These are phyloP conservation scores for Colletotrichum sp. DNA, from an alignment of 2,329 filamentous ascomycete genomes.

Conservation along the genomic window DNA sequence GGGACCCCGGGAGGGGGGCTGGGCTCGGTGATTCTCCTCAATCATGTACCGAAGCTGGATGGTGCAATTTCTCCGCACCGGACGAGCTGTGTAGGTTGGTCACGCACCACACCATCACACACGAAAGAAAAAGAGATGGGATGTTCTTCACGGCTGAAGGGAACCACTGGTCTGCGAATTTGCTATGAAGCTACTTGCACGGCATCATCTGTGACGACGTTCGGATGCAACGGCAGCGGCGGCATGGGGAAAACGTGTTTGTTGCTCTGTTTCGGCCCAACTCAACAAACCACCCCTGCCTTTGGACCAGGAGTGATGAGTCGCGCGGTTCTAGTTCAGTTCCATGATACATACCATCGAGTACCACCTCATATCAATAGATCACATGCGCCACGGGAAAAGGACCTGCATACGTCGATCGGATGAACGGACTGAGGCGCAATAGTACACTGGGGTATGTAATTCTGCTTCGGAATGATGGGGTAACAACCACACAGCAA, in stretches of 20 bases:
- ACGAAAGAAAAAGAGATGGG: not conserved
- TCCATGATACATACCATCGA: not conserved
- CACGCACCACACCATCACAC: not conserved
- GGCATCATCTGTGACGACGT: not conserved
- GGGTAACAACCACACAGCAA: not conserved
- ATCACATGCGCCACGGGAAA: not conserved
- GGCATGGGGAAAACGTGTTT: not conserved
- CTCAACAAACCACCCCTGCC: not conserved
- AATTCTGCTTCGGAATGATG: not conserved
- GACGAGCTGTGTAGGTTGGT: not conserved
- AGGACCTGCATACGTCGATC: not conserved
- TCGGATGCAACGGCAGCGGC: not conserved
- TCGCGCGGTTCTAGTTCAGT: not conserved
- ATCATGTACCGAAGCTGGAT: conserved; percentile 7
- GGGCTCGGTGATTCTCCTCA: conserved; percentile 10
- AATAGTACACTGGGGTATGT: not conserved
- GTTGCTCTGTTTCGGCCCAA: not conserved
- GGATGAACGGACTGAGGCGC: not conserved
- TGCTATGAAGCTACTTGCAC: not conserved
- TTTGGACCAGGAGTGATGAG: not conserved
- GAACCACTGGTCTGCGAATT: not conserved
- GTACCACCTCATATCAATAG: not conserved
- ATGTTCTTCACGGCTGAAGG: not conserved
- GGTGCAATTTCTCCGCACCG: conserved; percentile 6
- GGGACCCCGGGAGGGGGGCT: not conserved